These are phyloP conservation scores for Ambrosia artemisiifolia DNA, from an alignment of 129 eudicot genomes.

Conservation along the genomic window DNA sequence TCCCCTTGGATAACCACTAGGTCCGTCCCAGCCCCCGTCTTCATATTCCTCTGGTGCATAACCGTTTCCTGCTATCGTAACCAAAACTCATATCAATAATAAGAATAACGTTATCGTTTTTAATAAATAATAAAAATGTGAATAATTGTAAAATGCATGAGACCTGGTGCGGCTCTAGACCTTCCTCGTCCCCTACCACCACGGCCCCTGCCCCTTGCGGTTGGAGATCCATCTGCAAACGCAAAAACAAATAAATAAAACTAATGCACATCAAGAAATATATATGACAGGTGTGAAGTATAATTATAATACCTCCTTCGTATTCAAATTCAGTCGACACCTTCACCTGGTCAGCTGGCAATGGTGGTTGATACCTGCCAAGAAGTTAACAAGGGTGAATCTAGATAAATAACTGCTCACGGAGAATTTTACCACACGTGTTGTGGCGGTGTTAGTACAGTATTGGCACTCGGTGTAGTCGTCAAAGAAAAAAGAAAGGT, in stretches of 20 bases:
- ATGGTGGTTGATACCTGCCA: constrained; percentile 85
- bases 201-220: constrained; percentile 89
- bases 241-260: constrained; percentile 5
- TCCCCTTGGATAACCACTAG: constrained; percentile 71
- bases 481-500: too few species aligned
- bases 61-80: constrained; percentile 51
- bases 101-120: neutral
- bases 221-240: constrained; percentile 78
- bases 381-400: constrained; percentile 4
- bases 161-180: constrained; percentile 67
- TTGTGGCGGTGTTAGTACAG: too few species aligned
- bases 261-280: neutral
- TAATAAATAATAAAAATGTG: too few species aligned
- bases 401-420: neutral
- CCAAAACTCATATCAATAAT: neutral
- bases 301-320: constrained; percentile 69
- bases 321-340: constrained; percentile 60
- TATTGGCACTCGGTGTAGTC: too few species aligned
- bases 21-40: constrained; percentile 85
- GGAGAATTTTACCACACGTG: too few species aligned
- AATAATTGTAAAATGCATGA: neutral
- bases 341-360: constrained; percentile 96
- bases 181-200: constrained; percentile 92
- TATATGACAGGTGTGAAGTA: neutral
- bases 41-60: constrained; percentile 58